Percentiles rank a stretch among this genome's conserved stretches.
Evolutionary conservation across 108 stramenopile genomes (phyloP).

Genomic region (Chaetoceros muelleri): DNA sequence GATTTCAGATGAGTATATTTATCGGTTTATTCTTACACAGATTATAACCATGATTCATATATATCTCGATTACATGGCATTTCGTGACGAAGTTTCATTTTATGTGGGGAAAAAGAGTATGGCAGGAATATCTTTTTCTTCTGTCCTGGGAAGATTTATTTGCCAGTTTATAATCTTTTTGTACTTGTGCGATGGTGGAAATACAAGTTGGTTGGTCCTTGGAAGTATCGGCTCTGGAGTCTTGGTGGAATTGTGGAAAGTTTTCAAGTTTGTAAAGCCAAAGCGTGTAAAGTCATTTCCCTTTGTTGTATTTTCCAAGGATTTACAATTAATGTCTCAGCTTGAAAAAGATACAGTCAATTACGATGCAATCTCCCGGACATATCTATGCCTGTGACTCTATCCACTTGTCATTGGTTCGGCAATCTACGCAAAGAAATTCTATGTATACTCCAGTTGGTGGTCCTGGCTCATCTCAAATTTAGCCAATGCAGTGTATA

Average conservation of each 20-base stretch:
- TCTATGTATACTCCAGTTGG: slow-evolving; percentile 24
- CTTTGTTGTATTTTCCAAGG: slow-evolving; percentile 11
- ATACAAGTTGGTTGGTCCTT: slow-evolving; percentile 34
- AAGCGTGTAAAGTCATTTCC: slow-evolving; percentile 11
- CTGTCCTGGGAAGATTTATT: slow-evolving; percentile 15
- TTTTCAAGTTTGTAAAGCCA: slow-evolving; percentile 18
- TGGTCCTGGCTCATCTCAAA: slow-evolving; percentile 36
- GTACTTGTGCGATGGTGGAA: slow-evolving; percentile 37
- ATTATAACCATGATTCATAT: slow-evolving; percentile 30
- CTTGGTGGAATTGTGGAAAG: slow-evolving; percentile 31
- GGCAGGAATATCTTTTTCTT: slow-evolving; percentile 28
- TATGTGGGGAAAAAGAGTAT: slow-evolving; percentile 25
- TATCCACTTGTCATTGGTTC: slow-evolving; percentile 33
- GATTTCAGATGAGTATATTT: slow-evolving; percentile 29
- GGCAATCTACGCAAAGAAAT: slow-evolving; percentile 23
- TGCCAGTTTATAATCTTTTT: slow-evolving; percentile 37
- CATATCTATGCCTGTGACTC: slow-evolving; percentile 18
- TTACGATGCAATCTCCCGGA: slow-evolving; percentile 32
- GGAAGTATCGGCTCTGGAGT: slow-evolving; percentile 18
- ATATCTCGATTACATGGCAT: slow-evolving; percentile 32
- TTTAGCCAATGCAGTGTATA: slow-evolving; percentile 39
- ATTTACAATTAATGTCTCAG: slow-evolving; percentile 1
- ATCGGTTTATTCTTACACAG: slow-evolving; percentile 32
- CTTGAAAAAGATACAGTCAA: slow-evolving; percentile 20
- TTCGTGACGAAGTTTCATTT: slow-evolving; percentile 38